Conservation (phyloP, 495 filamentous ascomycete genomes). For the Aspergillus olivimuriae region DNA sequence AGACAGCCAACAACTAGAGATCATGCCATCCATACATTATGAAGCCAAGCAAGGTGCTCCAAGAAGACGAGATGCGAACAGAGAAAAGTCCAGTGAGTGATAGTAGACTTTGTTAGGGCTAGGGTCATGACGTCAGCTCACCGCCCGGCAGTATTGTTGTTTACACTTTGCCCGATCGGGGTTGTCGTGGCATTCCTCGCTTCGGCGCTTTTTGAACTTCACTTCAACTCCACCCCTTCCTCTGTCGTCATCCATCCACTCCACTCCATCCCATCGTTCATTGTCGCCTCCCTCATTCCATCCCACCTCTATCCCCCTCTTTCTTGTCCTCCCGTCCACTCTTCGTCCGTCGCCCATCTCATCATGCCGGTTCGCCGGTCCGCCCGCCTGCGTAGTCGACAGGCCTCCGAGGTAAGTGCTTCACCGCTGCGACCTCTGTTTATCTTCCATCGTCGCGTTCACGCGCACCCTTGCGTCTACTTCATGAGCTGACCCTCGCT, state of each 20-base stretch:
- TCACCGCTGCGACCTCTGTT: not conserved
- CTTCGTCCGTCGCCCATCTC: not conserved
- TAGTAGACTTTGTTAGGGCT: too few species aligned
- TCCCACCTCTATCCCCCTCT: not conserved
- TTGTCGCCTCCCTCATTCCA: not conserved
- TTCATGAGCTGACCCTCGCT: conserved; percentile 10
- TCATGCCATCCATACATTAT: too few species aligned
- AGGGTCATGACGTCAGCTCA: conserved; percentile 19
- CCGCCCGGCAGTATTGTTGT: conserved; percentile 20
- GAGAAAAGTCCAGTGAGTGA: too few species aligned
- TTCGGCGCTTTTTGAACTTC: not conserved
- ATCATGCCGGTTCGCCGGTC: conserved; percentile 37
- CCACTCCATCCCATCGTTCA: not conserved
- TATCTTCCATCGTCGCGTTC: conserved; percentile 1
- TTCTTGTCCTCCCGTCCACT: not conserved
- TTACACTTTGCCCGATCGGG: conserved; percentile 10
- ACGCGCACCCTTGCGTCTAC: conserved; percentile 12
- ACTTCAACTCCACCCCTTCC: conserved; percentile 1
- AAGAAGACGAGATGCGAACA: too few species aligned
- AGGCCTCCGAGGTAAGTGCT: conserved; percentile 23
- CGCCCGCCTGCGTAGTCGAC: conserved; percentile 30
- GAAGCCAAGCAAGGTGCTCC: too few species aligned
- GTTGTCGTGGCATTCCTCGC: conserved; percentile 1
- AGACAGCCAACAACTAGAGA: too few species aligned
- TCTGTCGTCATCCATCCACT: conserved; percentile 2